These are phyloP conservation scores for Barnettozyma californica DNA, from an alignment of 805 yeast species.

Conservation along the genomic window DNA sequence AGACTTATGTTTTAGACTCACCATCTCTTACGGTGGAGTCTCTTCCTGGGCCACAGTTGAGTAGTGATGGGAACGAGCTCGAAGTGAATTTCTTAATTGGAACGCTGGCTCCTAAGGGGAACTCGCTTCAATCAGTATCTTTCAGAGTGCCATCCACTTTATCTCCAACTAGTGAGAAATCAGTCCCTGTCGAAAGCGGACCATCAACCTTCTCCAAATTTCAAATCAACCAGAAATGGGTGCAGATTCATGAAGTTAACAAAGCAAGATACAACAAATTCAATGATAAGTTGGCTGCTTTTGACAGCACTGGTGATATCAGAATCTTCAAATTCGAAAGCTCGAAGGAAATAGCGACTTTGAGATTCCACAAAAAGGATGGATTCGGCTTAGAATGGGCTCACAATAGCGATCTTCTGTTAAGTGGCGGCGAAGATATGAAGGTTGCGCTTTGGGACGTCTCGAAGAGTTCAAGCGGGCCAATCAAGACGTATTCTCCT, in stretches of 20 bases:
- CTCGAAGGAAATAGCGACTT: constrained; percentile 23
- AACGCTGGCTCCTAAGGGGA: constrained; percentile 37
- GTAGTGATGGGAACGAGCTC: constrained; percentile 27
- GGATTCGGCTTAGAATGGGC: constrained; percentile 76
- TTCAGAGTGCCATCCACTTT: constrained; percentile 39
- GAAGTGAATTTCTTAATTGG: constrained; percentile 41
- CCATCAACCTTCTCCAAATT: constrained; percentile 36
- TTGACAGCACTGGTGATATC: constrained; percentile 38
- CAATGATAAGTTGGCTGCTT: constrained; percentile 22
- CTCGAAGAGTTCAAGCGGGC: constrained; percentile 31
- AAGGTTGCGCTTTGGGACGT: constrained; percentile 71
- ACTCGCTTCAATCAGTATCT: constrained; percentile 39
- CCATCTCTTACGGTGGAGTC: constrained; percentile 59
- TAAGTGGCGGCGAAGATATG: constrained; percentile 63
- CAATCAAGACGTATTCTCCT: constrained; percentile 38
- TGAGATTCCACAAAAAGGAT: constrained; percentile 54
- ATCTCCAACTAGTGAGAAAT: constrained; percentile 27
- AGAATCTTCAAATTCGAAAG: constrained; percentile 34
- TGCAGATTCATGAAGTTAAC: constrained; percentile 58
- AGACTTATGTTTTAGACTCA: constrained; percentile 50
- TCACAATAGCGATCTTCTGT: constrained; percentile 38
- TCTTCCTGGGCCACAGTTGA: constrained; percentile 34
- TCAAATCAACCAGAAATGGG: constrained; percentile 36
- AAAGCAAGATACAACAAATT: constrained; percentile 43
- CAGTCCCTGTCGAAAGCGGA: constrained; percentile 27